Conservation (phyloP, 495 filamentous ascomycete species). For the Venustampulla echinocandica region DNA sequence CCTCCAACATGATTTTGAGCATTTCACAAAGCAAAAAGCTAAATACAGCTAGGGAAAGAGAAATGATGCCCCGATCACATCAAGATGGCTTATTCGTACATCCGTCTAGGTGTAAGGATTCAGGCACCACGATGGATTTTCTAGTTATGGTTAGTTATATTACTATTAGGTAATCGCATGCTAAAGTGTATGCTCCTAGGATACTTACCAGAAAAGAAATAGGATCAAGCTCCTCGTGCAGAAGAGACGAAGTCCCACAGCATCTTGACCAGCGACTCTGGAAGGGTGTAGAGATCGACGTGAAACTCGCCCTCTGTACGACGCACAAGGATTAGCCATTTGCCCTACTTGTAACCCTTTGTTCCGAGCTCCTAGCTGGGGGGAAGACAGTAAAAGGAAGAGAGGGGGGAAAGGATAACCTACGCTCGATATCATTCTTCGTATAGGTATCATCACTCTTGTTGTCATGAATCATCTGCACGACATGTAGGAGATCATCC, state of each 20-base stretch:
- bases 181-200: too few species aligned
- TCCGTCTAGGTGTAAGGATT: too few species aligned
- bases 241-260: constrained; percentile 83
- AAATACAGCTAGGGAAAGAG: too few species aligned
- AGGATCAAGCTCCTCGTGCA: too few species aligned
- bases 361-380: not conserved
- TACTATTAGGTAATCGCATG: too few species aligned
- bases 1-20: too few species aligned
- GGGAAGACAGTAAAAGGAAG: not conserved
- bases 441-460: constrained; percentile 88
- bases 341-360: not conserved
- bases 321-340: not conserved
- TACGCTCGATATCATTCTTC: constrained; percentile 93
- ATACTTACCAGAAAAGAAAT: too few species aligned
- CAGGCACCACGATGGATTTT: too few species aligned
- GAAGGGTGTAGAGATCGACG: constrained; percentile 92
- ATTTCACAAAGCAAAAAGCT: too few species aligned
- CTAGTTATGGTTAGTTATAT: too few species aligned
- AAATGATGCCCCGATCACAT: too few species aligned
- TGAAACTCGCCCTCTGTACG: constrained; percentile 87
- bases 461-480: constrained; percentile 96
- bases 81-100: too few species aligned
- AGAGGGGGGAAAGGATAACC: constrained; percentile 27
- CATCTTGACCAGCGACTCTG: constrained; percentile 73
- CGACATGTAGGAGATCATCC: constrained; percentile 86